Evolutionary conservation across 371 early-diverging fungal genomes (phyloP), one percentile per base, ranked within the genome.

Genomic region (Mycotypha africana): DNA sequence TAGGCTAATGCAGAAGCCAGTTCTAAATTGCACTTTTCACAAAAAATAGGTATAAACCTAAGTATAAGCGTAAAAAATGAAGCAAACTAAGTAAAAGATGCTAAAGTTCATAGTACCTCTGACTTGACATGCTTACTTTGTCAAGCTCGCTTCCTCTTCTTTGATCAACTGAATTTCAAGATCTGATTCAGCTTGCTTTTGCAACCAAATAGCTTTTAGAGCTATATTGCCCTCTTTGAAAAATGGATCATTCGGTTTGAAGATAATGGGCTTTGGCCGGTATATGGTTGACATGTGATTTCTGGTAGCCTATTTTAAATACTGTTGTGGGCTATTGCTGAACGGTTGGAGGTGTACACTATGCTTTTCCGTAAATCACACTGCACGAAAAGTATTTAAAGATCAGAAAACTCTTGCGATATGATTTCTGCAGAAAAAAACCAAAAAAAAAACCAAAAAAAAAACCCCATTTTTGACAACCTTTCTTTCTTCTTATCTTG

Each of bases 151-250:
- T 12, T 51, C 58, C 38, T 67, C 63, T 46, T 64, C 35, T 42
- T 51, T 47, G 42, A 67, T 67, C 42, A 58, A 46, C 0, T 54
- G 43, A 12, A 45, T 23, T 14, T 60, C 59, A 2, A 34, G 23
- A 9, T 44, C 48, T 9, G 45, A 35, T 12, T 22, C 33, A 1
- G 62, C 47, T 20, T 54, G 43, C 20, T 62, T 59, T 28, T 50
- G 56, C 32, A 76, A 50, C 77, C 78, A 76, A n/a, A 65, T 55
- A 3, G 72, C 67, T 11, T 77, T 64, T 37, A 78, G 56, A 3
- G 69, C 74, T 35, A 70, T 69, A 38, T 68, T 61, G 14, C 81
- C 81, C 54, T 78, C 74, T 21, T 73, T 53, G 43, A 78, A 78
- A 44, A 78, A 80, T 0, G 67, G 57, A 43, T 76, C 69, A 17